Base-by-base conservation (phyloP, 345 rosid genomes). In the Moricandia moricandioides region DNA sequence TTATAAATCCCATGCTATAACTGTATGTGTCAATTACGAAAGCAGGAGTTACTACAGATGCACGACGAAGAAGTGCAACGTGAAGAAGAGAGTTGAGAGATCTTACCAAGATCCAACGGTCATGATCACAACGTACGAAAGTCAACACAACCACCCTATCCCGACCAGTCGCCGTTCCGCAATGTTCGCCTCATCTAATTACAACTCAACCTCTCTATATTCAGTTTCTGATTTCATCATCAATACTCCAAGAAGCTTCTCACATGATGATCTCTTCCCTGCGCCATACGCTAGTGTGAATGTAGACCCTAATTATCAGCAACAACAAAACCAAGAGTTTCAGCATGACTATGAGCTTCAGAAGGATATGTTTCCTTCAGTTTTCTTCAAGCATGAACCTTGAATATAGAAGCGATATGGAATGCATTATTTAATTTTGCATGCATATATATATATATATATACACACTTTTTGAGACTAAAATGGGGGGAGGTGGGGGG, bases 31-130 rank as follows among this genome's bases (percentile, higher is more conserved):
- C 21, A 14, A 70, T 77, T 17, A 35, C 21, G 54, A 35, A 11
- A 60, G 55, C 72, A 93, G 98, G 73, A 91, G 98, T 82, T 93
- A 93, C 75, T 93, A 93, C 33, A 78, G 96, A 78, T 93, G 98
- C 96, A 93, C 98, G 11, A 93, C 88, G 3, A 93, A 87, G 77
- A 91, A 86, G 57, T 93, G 97, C 74, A 85, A 76, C 2, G 98
- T 93, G 26, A 93, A 93, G 91, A 91, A 93, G 71, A 74, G 97
- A 7, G 94, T 93, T 6, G 98, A 93, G 56, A 85, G 97, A 35
- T 91, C 98, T 10, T 89, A 81, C 80, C 85, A 91, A 70, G 97
- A 93, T 69, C 97, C 96, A 34, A 77, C 98, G 18, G 79, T 80
- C 11, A 94, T 93, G 59, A 86, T 91, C 73, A 93, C 98, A 39